phyloP scores from a whole-genome alignment of 2,329 filamentous ascomycete genomes.

The Aspergillus fumigatus region DNA sequence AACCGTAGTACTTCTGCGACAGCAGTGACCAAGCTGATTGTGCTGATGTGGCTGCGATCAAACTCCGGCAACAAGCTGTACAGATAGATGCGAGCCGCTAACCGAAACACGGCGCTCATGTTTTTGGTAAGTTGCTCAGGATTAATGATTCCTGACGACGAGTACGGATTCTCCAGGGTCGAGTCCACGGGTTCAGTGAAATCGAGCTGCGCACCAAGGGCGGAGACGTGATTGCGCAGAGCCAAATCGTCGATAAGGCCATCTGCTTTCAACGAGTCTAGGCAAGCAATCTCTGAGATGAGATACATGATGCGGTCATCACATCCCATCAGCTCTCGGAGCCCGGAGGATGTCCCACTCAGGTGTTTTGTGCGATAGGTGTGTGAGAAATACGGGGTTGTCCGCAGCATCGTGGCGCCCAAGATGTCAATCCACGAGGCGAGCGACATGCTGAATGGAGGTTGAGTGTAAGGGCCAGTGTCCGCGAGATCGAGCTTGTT shows the following conservation, averaged over 20 bases:
- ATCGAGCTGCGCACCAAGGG: conserved; percentile 76
- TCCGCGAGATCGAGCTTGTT: conserved; percentile 76
- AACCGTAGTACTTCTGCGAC: too few species aligned
- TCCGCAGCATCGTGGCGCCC: conserved; percentile 76
- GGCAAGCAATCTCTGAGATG: conserved; percentile 93
- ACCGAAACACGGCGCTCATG: too few species aligned
- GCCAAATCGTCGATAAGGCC: conserved; percentile 69
- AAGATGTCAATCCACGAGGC: conserved; percentile 96
- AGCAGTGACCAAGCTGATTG: too few species aligned
- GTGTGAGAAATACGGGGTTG: conserved; percentile 66
- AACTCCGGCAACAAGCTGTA: too few species aligned
- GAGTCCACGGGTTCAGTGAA: too few species aligned
- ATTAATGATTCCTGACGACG: too few species aligned
- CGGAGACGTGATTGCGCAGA: conserved; percentile 79
- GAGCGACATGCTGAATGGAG: conserved; percentile 77
- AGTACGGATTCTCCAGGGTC: too few species aligned
- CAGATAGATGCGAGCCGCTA: too few species aligned
- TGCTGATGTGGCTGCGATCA: too few species aligned
- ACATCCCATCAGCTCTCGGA: conserved; percentile 92
- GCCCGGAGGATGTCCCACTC: conserved; percentile 58
- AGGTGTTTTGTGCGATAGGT: conserved; percentile 90
- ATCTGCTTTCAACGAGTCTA: conserved; percentile 77
- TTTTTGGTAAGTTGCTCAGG: too few species aligned
- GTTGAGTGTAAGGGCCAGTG: conserved; percentile 63
- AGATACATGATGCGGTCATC: conserved; percentile 97